Conservation (phyloP, 2,329 filamentous ascomycete species). For the Ophidiomyces ophidiicola region DNA sequence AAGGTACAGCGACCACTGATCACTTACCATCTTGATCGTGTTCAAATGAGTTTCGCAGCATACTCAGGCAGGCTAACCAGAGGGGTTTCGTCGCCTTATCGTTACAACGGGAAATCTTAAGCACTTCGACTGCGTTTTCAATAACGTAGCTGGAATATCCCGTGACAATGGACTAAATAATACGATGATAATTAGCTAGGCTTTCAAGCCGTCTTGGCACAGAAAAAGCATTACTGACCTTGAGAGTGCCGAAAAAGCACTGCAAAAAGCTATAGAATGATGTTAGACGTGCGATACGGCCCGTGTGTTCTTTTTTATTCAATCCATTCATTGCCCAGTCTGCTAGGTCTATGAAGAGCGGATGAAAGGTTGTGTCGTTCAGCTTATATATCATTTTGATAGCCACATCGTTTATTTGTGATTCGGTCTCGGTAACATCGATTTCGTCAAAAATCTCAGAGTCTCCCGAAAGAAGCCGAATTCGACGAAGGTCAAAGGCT, state of each 20-base stretch:
- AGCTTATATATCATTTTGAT: conserved; percentile 94
- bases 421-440: conserved; percentile 49
- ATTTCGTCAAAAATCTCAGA: conserved; percentile 33
- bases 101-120: conserved; percentile 34
- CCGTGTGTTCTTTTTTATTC: conserved; percentile 49
- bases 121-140: conserved; percentile 57
- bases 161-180: conserved; percentile 65
- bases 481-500: conserved; percentile 39
- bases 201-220: conserved; percentile 12
- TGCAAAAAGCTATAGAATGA: conserved; percentile 72
- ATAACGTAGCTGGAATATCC: conserved; percentile 78
- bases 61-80: conserved; percentile 57
- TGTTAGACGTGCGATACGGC: conserved; percentile 52
- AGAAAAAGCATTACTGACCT: conserved; percentile 34
- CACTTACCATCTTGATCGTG: conserved; percentile 67
- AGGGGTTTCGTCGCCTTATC: conserved; percentile 46
- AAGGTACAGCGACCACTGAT: not conserved
- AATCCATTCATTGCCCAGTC: conserved; percentile 60
- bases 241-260: conserved; percentile 70
- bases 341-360: conserved; percentile 74
- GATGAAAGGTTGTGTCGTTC: conserved; percentile 85
- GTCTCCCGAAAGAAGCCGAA: conserved; percentile 24
- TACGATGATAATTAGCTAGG: conserved; percentile 3
- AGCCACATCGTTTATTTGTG: conserved; percentile 53
- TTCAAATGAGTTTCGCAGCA: conserved; percentile 64